phyloP scores from a whole-genome alignment of 164 flowering plant species.

The Kingdonia uniflora region DNA sequence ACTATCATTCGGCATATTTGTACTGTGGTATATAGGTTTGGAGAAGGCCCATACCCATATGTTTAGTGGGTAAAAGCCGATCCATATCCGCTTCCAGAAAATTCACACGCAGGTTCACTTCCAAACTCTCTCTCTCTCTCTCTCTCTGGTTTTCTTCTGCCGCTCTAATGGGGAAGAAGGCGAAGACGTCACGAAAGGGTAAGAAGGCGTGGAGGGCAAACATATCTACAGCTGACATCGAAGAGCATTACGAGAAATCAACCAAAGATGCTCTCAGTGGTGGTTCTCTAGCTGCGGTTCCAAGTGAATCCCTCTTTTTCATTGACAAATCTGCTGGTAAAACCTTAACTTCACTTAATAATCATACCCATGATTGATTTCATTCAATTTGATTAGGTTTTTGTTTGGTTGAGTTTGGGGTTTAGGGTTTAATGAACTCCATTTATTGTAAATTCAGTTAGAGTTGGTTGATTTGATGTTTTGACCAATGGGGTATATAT shows the following conservation, averaged over 20 bases:
- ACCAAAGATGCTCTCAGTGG: conserved; percentile 92
- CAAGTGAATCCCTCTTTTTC: conserved; percentile 66
- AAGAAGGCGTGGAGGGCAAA: conserved; percentile 97
- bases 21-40: too few species aligned
- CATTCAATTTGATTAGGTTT: neutral
- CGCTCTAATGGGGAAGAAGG: conserved; percentile 18
- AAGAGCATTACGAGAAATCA: conserved; percentile 63
- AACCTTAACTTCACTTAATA: neutral
- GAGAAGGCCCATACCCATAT: too few species aligned
- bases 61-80: too few species aligned
- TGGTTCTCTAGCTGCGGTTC: conserved; percentile 50
- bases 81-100: too few species aligned
- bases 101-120: too few species aligned
- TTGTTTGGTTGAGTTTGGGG: neutral
- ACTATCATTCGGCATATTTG: too few species aligned
- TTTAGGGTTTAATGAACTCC: neutral
- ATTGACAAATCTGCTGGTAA: conserved; percentile 48
- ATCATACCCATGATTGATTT: neutral
- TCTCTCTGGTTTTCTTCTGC: too few species aligned
- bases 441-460: neutral
- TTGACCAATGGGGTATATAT: neutral
- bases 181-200: conserved; percentile 73
- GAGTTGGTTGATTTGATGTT: neutral
- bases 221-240: conserved; percentile 72
- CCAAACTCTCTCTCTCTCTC: too few species aligned